Evolutionary conservation across 306 rosid species (phyloP), one percentile per base, ranked within the genome.

Genomic region (Medicago arabica): DNA sequence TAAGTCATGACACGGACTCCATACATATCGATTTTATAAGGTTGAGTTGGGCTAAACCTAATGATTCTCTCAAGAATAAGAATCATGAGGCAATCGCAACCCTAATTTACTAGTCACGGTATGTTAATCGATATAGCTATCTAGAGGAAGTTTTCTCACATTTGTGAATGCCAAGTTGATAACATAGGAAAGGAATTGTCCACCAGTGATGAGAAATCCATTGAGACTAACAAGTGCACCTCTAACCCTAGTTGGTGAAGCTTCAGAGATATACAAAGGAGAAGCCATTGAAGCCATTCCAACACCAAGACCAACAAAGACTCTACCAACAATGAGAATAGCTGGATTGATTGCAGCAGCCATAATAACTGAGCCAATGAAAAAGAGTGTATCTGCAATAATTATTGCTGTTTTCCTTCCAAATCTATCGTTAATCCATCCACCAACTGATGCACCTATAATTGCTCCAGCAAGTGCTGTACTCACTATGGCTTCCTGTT

Each of bases 211-310:
- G 46, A 89, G 94, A 67, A 89, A 87, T 10, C 85, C 87, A 76
- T 89, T 89, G 62, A 84, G 84, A 65, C 91, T 85, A 62, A 89
- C 94, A 62, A 89, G 86, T 44, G 94, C 94, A 7, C 94, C 94
- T 9, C 94, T 34, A 16, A 89, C 89, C 78, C 84, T 82, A 0
- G 91, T 83, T 2, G 91, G 94, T 44, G 94, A 89, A 11, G 94
- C 89, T 75, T 89, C 94, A 0, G 94, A 87, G 72, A 89, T 89
- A 83, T 89, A 89, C 4, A 89, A 43, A 53, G 94, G 91, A 2
- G 94, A 12, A 7, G 94, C 89, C 91, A 89, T 85, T 50, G 89
- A 89, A 0, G 91, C 91, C 94, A 89, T 87, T 21, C 93, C 93
- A 31, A 87, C 93, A 2, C 93, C 93, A 1, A 86, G 34, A 10